phyloP scores from a whole-genome alignment of 371 early-diverging fungal species.

The Dichotomocladium elegans region DNA sequence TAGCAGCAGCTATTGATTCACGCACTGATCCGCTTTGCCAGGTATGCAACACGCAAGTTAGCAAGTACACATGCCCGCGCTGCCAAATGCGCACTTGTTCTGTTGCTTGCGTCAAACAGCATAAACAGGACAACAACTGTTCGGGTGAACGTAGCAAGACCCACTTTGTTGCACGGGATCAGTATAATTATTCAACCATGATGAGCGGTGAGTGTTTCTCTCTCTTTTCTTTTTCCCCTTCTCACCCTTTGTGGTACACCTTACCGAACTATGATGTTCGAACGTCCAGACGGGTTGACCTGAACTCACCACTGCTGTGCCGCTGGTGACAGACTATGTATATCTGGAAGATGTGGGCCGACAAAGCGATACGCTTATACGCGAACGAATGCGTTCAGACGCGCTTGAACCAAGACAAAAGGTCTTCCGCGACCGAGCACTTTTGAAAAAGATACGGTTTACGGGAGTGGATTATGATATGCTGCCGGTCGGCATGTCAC shows the following conservation, averaged over 20 bases:
- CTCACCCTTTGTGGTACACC: too few relatives aligned
- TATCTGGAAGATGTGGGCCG: conserved; percentile 42
- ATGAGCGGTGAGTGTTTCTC: conserved; percentile 55
- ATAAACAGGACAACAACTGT: conserved; percentile 56
- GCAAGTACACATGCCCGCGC: conserved; percentile 71
- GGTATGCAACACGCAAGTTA: conserved; percentile 25
- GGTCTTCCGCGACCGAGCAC: conserved; percentile 4
- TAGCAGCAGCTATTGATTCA: not conserved
- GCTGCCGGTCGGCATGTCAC: conserved; percentile 34
- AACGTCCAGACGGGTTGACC: too few relatives aligned
- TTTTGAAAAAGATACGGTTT: conserved; percentile 18
- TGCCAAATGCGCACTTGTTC: conserved; percentile 64
- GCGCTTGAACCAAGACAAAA: not conserved
- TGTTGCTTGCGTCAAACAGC: conserved; percentile 58
- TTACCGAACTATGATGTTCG: not conserved
- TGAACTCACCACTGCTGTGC: not conserved
- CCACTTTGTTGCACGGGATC: conserved; percentile 46
- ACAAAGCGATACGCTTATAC: conserved; percentile 30
- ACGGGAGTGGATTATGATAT: conserved; percentile 20
- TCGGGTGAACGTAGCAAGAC: conserved; percentile 64
- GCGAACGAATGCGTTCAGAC: conserved; percentile 17
- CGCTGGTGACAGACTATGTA: conserved; percentile 50
- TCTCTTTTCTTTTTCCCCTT: not conserved
- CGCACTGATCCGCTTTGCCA: not conserved
- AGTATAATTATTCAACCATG: conserved; percentile 56